Evolutionary conservation across 208 protist species (phyloP).

Genomic region (Phytomonas sp.): DNA sequence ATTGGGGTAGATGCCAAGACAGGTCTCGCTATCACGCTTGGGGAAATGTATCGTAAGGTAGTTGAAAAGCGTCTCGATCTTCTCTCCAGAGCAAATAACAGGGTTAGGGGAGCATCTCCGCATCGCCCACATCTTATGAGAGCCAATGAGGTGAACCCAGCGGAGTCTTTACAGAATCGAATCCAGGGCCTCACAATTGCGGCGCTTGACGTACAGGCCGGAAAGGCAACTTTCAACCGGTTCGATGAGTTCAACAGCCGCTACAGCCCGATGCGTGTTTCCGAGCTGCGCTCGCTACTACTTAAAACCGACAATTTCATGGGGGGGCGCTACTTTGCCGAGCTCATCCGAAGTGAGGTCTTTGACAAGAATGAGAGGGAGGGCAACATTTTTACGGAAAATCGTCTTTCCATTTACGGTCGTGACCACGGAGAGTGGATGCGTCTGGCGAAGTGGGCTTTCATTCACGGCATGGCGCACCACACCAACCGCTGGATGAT

Average conservation of each 20-base stretch:
- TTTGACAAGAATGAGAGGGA: slow-evolving; percentile 47
- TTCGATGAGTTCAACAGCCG: slow-evolving; percentile 88
- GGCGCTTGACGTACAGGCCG: slow-evolving; percentile 74
- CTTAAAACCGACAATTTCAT: slow-evolving; percentile 87
- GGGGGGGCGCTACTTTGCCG: slow-evolving; percentile 84
- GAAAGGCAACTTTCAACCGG: slow-evolving; percentile 76
- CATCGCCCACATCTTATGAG: no score
- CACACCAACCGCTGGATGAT: slow-evolving; percentile 95
- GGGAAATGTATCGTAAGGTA: slow-evolving; percentile 25
- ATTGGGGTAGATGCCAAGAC: slow-evolving; percentile 41
- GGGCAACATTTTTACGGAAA: slow-evolving; percentile 66
- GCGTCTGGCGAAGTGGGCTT: slow-evolving; percentile 62
- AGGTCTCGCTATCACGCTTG: slow-evolving; percentile 28
- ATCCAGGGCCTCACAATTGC: slow-evolving; percentile 62
- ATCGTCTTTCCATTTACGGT: slow-evolving; percentile 84
- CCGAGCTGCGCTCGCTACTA: slow-evolving; percentile 59
- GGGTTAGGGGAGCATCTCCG: no score
- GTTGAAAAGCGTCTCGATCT: slow-evolving; percentile 13
- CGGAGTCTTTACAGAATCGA: slow-evolving; percentile 6
- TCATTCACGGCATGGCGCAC: slow-evolving; percentile 86
- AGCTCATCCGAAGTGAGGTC: slow-evolving; percentile 45
- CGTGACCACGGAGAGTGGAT: slow-evolving; percentile 53
- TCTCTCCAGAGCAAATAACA: no score
- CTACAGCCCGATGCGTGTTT: slow-evolving; percentile 67
- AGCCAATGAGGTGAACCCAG: neutral